Base-by-base conservation (phyloP, 345 rosid species). In the Linum tenue region DNA sequence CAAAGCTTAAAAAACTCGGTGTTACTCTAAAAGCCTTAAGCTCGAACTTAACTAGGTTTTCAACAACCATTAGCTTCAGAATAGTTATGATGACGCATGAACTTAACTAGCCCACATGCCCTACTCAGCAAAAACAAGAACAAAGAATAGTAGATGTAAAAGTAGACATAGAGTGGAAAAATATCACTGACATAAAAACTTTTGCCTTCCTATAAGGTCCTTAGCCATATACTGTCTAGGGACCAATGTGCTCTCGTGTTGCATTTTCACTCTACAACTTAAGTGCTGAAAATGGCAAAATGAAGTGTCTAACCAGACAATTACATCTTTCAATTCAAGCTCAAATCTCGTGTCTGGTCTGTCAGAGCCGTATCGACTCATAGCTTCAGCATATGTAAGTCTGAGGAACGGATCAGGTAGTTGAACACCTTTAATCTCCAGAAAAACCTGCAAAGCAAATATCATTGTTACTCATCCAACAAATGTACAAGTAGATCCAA, bases 271-370 rank as follows among this genome's bases (percentile, higher is more conserved):
- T 4, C 3, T 48, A 9, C 14, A 12, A 48, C 14, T 15, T 48
- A 48, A 48, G 14, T 15, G 3, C 3, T 48, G 53, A 37, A 57
- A 57, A 8, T 57, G 31, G 31, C 37, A 31, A 57, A 2, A 57
- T 17, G 22, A 12, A 55, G 56, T 60, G 61, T 36, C 55, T 57
- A 70, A 67, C 73, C 38, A 66, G 64, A 70, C 55, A 38, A 75
- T 77, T 90, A 90, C 99, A 62, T 94, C 88, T 81, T 88, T 90
- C 84, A 94, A 82, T 82, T 85, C 87, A 56, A 94, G 92, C 82
- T 77, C 96, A 69, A 82, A 94, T 84, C 99, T 85, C 60, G 80
- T 82, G 76, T 94, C 99, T 41, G 97, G 97, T 74, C 92, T 83
- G 79, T 94, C 99, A 62, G 97, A 88, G 68, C 99, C 97, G 73